Percentiles rank a stretch among this genome's conserved stretches.
Conservation (phyloP, 306 rosid species). For the Luffa aegyptiaca region DNA sequence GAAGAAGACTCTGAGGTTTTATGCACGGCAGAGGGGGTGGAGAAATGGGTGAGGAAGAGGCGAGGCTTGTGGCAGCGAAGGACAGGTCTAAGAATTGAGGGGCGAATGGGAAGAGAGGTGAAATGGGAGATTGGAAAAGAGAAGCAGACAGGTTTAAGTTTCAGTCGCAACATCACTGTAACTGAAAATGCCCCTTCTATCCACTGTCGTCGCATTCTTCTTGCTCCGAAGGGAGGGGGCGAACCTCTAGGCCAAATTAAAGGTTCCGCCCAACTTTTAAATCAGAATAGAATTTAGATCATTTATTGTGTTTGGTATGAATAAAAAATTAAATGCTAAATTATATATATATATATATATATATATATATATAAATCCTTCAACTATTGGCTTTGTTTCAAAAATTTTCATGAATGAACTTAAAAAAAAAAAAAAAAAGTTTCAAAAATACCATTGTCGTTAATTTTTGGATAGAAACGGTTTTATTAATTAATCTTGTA, state of each 20-base stretch:
- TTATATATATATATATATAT: too few relatives aligned
- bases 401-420: too few relatives aligned
- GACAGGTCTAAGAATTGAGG: conserved; percentile 16
- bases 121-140: conserved; percentile 15
- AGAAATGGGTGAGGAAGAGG: conserved; percentile 11
- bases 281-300: too few relatives aligned
- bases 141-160: neutral
- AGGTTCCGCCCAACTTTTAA: too few relatives aligned
- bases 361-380: too few relatives aligned
- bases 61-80: conserved; percentile 5
- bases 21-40: conserved; percentile 8
- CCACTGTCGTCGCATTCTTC: neutral
- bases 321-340: too few relatives aligned
- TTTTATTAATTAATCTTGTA: too few relatives aligned
- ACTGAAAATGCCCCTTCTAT: neutral
- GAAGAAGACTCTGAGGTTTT: conserved; percentile 16
- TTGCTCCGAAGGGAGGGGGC: neutral
- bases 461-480: too few relatives aligned
- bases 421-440: too few relatives aligned
- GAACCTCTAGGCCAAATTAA: neutral
- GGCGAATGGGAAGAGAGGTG: conserved; percentile 17
- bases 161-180: neutral
- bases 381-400: too few relatives aligned
- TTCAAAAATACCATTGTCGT: too few relatives aligned
- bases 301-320: too few relatives aligned